A percentile compares a stretch with the other conserved stretches of the same genome.
Evolutionary conservation across 441 rosid genomes (phyloP).

Genomic region (Pelargonium australe): DNA sequence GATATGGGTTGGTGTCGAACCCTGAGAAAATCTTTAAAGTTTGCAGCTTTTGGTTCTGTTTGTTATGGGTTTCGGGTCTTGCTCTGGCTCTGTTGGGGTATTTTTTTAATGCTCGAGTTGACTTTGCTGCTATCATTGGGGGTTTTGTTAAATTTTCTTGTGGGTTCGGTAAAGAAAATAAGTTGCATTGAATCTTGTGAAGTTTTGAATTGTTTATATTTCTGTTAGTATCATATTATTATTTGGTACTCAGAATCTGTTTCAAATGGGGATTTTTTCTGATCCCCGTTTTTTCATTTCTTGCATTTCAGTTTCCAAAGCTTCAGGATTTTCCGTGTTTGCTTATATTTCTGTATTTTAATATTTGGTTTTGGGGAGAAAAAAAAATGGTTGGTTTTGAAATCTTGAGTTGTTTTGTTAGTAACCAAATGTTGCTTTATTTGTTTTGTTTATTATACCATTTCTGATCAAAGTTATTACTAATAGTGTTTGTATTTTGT

Average conservation of each 20-base stretch:
- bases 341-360: too few species aligned
- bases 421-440: too few species aligned
- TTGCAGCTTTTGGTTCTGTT: not conserved
- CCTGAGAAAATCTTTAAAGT: not conserved
- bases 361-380: too few species aligned
- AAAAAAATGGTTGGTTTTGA: too few species aligned
- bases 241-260: not conserved
- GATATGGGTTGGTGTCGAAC: not conserved
- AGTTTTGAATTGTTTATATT: not conserved
- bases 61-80: not conserved
- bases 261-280: too few species aligned
- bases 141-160: not conserved
- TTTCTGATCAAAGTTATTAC: too few species aligned
- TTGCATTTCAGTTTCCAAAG: too few species aligned
- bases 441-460: too few species aligned
- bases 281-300: too few species aligned
- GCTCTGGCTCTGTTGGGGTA: not conserved
- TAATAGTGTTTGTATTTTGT: too few species aligned
- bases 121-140: slow-evolving; percentile 6
- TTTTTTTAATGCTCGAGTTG: slow-evolving; percentile 2
- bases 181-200: slow-evolving; percentile 22
- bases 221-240: not conserved
- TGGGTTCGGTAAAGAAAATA: slow-evolving; percentile 3
- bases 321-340: too few species aligned
- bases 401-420: too few species aligned